Base-by-base conservation (phyloP, 306 rosid genomes). In the Cucurbita maxima region DNA sequence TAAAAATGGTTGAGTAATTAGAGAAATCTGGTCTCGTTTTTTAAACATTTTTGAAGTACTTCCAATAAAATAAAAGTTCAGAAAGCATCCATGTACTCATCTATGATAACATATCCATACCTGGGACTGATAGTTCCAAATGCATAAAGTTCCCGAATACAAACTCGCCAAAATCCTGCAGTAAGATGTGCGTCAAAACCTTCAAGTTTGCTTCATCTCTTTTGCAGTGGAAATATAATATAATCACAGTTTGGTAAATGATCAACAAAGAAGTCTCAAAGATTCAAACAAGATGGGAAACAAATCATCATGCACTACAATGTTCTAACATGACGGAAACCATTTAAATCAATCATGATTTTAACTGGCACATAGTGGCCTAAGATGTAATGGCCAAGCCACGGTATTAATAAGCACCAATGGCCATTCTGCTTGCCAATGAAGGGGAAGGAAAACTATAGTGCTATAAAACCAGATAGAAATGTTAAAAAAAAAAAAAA, bases 121-220 rank as follows among this genome's bases (percentile, higher is more conserved):
- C 92, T 91, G 99, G 68, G 97, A 85, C 79, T 94, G 99, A 86
- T 94, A 88, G 86, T 91, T 94, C 95, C 91, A 88, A 76, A 94
- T 88, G 73, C 92, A 91, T 57, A 94, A 96, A 34, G 99, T 86
- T 82, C 99, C 99, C 1, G 97, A 86, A 82, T 94, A 94, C 82
- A 94, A 86, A 88, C 97, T 91, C 18, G 96, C 96, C 52, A 94
- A 87, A 84, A 94, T 89, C 99, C 99, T 94, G 83, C 81, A 84
- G 62, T 47, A 60, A 53, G 18, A 41, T 19, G 44, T n/a, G 58
- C 4, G 30, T 57, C 56, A 58, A n/a, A 79, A 73, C 10, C 41
- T 63, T 75, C 25, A 3, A 12, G 48, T 48, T 25, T 63, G 7
- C 9, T 56, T 69, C 34, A 36, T 56, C n/a, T n/a, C 22, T 3